A percentile compares a stretch with the other conserved stretches of the same genome.
These are phyloP conservation scores for Chlamydomonas applanata DNA, from an alignment of 139 green algal species.

Conservation along the genomic window DNA sequence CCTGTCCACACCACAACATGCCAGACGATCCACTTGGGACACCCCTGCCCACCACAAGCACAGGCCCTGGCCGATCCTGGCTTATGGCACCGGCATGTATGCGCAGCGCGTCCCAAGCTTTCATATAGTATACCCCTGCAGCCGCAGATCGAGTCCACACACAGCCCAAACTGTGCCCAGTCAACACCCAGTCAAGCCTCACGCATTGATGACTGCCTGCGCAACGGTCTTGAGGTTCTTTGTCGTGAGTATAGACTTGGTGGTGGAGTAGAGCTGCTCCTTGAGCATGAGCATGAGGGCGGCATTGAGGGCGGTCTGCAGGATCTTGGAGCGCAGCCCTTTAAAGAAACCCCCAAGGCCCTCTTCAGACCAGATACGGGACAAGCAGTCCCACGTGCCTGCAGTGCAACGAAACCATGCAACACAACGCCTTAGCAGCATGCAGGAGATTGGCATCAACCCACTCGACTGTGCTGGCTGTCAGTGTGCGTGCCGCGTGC, in stretches of 20 bases:
- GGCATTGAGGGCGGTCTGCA: slow-evolving; percentile 73
- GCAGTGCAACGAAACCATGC: neutral
- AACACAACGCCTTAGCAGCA: neutral
- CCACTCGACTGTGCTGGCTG: neutral
- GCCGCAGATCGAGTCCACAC: too few species aligned
- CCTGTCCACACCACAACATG: too few species aligned
- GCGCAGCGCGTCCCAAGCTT: too few species aligned
- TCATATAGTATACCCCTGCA: too few species aligned
- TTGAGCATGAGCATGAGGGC: slow-evolving; percentile 80
- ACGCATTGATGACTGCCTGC: neutral
- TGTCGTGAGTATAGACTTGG: slow-evolving; percentile 1
- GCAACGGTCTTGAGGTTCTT: neutral
- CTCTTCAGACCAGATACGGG: slow-evolving; percentile 25
- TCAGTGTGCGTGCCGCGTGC: neutral
- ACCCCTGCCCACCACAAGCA: too few species aligned
- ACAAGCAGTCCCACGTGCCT: slow-evolving; percentile 10
- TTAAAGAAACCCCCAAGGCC: slow-evolving; percentile 63
- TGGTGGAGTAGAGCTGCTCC: slow-evolving; percentile 58
- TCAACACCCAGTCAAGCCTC: too few species aligned
- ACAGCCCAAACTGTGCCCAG: too few species aligned
- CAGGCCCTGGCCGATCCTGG: too few species aligned
- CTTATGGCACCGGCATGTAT: too few species aligned
- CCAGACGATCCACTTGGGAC: too few species aligned
- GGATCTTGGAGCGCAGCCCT: slow-evolving; percentile 80
- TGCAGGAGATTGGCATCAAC: neutral